These are phyloP conservation scores for Populus hybrid DNA, from an alignment of 441 rosid species.

Conservation along the genomic window DNA sequence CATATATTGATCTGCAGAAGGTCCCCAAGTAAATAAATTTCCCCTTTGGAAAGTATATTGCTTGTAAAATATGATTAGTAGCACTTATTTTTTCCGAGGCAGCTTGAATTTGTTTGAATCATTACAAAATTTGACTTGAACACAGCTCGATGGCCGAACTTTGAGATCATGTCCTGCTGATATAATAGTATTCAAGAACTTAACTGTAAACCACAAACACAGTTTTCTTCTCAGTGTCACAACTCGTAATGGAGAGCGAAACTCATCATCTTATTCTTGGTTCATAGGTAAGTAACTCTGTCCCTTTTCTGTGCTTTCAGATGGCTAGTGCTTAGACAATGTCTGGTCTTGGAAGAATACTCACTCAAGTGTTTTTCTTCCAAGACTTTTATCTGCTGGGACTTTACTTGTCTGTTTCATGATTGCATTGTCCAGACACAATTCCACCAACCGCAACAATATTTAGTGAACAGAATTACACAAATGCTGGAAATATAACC, in stretches of 20 bases:
- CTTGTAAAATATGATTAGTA: neutral
- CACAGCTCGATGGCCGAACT: conserved; percentile 47
- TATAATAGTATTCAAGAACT: conserved; percentile 32
- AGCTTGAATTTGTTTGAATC: neutral
- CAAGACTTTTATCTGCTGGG: neutral
- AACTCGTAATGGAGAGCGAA: conserved; percentile 37
- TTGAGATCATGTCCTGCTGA: conserved; percentile 38
- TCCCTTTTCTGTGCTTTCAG: neutral
- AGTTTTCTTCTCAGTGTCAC: conserved; percentile 43
- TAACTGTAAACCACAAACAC: conserved; percentile 40
- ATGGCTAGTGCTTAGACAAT: neutral
- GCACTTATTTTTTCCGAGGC: neutral
- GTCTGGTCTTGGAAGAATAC: neutral
- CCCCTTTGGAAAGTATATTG: neutral
- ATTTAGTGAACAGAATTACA: conserved; percentile 40
- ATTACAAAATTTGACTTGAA: conserved; percentile 10
- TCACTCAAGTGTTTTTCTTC: neutral
- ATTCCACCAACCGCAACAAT: conserved; percentile 51
- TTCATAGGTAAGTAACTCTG: conserved; percentile 42
- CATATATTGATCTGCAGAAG: neutral
- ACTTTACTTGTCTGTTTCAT: neutral
- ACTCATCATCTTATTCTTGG: conserved; percentile 53
- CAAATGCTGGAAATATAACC: conserved; percentile 39
- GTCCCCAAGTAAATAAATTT: neutral
- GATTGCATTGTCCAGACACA: conserved; percentile 30